Evolutionary conservation across 2,329 filamentous ascomycete species (phyloP).

Genomic region (Fusarium sp.): DNA sequence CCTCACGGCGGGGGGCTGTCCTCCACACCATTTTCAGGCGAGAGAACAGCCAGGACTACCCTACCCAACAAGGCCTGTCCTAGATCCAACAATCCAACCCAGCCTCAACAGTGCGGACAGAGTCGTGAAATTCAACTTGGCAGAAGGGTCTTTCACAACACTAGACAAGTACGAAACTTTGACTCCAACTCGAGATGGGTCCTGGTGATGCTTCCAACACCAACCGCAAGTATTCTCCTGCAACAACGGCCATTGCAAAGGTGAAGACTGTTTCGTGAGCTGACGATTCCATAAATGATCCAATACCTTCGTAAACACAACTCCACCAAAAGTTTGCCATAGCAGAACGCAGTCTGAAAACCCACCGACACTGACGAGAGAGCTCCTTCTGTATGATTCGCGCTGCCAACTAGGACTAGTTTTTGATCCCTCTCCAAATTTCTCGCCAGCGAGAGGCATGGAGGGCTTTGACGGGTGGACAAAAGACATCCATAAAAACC

Average conservation of each 20-base stretch:
- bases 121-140: neutral
- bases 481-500: conserved; percentile 98
- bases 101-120: conserved; percentile 22
- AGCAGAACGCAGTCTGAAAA: conserved; percentile 15
- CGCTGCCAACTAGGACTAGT: conserved; percentile 90
- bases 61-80: conserved; percentile 39
- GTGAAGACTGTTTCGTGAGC: conserved; percentile 19
- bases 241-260: conserved; percentile 12
- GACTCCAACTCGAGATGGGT: conserved; percentile 94
- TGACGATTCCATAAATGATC: conserved; percentile 11
- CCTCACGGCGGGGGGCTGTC: conserved; percentile 54
- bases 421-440: conserved; percentile 85
- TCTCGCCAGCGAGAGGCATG: conserved; percentile 49
- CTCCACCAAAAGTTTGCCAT: conserved; percentile 23
- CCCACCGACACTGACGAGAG: conserved; percentile 24
- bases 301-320: conserved; percentile 32
- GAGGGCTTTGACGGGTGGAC: conserved; percentile 78
- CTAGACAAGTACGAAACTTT: conserved; percentile 92
- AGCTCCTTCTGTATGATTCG: conserved; percentile 78
- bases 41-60: conserved; percentile 59
- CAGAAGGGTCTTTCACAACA: conserved; percentile 27
- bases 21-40: conserved; percentile 59
- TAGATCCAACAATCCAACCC: conserved; percentile 35
- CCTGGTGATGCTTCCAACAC: conserved; percentile 57
- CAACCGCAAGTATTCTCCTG: conserved; percentile 1